A percentile compares a stretch with the other conserved stretches of the same genome.
Evolutionary conservation across 805 yeast species (phyloP).

Genomic region (Torulaspora microellipsoides): DNA sequence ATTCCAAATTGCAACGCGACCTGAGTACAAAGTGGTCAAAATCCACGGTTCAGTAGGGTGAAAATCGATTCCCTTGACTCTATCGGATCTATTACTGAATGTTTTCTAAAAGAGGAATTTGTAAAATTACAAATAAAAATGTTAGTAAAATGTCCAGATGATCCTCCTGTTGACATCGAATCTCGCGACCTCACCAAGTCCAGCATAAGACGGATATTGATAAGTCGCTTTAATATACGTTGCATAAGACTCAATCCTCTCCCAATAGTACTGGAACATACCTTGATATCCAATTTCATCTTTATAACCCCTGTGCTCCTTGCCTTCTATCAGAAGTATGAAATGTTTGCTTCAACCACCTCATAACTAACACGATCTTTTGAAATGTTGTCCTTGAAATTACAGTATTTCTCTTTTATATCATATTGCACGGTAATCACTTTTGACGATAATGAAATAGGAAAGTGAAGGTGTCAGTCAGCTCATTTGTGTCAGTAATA

Average conservation of each 20-base stretch:
- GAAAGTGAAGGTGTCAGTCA: neutral
- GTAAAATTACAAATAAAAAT: neutral
- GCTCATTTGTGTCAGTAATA: constrained; percentile 5
- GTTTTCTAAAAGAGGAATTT: constrained; percentile 48
- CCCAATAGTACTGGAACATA: constrained; percentile 15
- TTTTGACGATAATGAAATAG: neutral
- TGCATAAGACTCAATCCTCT: neutral
- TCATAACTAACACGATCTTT: constrained; percentile 4
- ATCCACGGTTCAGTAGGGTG: constrained; percentile 99
- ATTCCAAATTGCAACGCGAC: constrained; percentile 82
- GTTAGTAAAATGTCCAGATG: constrained; percentile 3
- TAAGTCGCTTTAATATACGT: neutral
- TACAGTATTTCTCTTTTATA: neutral
- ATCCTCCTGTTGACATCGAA: neutral
- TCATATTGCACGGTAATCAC: neutral
- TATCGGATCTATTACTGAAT: constrained; percentile 86
- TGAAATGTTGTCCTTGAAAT: constrained; percentile 12
- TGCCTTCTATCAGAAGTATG: constrained; percentile 2
- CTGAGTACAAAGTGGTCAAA: constrained; percentile 84
- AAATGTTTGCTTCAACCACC: neutral
- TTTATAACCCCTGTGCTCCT: constrained; percentile 2
- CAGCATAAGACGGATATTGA: too few relatives aligned
- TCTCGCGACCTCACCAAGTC: constrained; percentile 19
- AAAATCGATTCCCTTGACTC: constrained; percentile 96
- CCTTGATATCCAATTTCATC: constrained; percentile 32